A percentile compares a stretch with the other conserved stretches of the same genome.
Conservation (phyloP, 73 alveolate genomes). For the Uronychia setigera region DNA sequence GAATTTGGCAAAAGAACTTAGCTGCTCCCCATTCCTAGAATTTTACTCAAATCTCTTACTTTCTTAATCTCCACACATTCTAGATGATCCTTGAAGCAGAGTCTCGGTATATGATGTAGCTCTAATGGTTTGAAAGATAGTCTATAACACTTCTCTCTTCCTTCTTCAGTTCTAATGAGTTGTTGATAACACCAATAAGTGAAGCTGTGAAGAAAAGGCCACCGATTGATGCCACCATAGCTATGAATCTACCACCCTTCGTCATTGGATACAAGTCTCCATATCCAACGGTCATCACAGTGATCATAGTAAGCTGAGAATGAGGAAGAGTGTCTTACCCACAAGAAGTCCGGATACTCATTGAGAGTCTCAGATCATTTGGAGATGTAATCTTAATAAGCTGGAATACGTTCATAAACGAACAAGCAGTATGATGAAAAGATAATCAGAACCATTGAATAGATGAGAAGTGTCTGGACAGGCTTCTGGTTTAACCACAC, state of each 20-base stretch:
- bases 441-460: background rate
- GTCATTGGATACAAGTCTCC: constrained; percentile 1
- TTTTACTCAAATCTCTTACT: too few relatives aligned
- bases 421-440: background rate
- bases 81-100: background rate
- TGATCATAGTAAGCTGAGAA: background rate
- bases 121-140: background rate
- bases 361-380: background rate
- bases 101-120: background rate
- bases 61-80: background rate
- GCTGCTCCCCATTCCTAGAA: too few relatives aligned
- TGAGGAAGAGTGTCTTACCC: background rate
- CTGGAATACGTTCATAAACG: background rate
- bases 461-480: background rate
- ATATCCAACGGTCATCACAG: constrained; percentile 1
- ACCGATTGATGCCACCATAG: background rate
- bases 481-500: background rate
- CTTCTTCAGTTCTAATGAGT: background rate
- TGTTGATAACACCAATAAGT: background rate
- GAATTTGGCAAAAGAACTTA: too few relatives aligned
- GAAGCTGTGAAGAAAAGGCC: constrained; percentile 1
- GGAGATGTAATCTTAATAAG: background rate
- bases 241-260: background rate
- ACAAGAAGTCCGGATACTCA: background rate
- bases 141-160: background rate